Evolutionary conservation across 1,139 yeast species (phyloP).

Genomic region (Scheffersomyces illinoinensis): DNA sequence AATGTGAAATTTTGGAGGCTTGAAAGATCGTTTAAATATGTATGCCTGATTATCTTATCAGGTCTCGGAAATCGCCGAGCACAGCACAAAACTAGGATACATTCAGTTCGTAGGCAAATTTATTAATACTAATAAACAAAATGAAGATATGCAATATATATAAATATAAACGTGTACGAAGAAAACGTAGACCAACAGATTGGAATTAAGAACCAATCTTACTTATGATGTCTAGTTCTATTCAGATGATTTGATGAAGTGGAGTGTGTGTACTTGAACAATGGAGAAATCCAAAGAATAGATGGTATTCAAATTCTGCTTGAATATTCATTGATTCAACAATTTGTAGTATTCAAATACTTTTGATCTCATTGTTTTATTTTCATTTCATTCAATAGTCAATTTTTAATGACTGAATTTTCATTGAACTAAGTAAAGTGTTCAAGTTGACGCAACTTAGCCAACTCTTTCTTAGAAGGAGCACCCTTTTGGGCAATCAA

Average conservation of each 20-base stretch:
- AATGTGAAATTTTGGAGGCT: not conserved
- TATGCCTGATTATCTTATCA: not conserved
- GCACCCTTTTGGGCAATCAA: constrained; percentile 51
- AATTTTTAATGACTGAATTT: not conserved
- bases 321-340: not conserved
- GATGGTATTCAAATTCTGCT: too few relatives aligned
- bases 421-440: constrained; percentile 35
- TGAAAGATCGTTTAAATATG: too few relatives aligned
- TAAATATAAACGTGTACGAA: not conserved
- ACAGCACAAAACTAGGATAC: not conserved
- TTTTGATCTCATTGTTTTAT: not conserved
- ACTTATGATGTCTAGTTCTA: not conserved
- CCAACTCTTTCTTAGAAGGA: constrained; percentile 42
- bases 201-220: not conserved
- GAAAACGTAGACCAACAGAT: not conserved
- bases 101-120: not conserved
- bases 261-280: not conserved
- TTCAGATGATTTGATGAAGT: not conserved
- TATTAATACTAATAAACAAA: not conserved
- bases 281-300: not conserved
- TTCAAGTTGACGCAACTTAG: constrained; percentile 47
- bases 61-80: not conserved
- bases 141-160: not conserved
- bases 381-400: not conserved
- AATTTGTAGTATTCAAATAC: too few relatives aligned